phyloP scores from a whole-genome alignment of 2,329 filamentous ascomycete species.

The Arthrobotrys iridis region DNA sequence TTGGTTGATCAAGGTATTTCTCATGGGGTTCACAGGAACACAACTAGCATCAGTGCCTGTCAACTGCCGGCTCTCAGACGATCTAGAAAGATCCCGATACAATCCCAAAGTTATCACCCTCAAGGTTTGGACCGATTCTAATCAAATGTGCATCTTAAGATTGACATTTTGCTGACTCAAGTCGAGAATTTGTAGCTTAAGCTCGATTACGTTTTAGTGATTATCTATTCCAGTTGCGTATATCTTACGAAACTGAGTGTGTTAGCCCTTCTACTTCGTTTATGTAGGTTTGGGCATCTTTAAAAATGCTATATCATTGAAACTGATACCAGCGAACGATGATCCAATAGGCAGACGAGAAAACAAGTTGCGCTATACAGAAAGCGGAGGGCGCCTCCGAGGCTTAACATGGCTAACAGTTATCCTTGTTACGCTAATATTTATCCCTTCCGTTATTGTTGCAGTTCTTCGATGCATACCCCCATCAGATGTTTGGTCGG shows the following conservation, averaged over 20 bases:
- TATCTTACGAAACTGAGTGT: conserved; percentile 49
- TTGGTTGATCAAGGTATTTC: neutral
- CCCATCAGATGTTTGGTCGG: neutral
- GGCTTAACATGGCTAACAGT: conserved; percentile 32
- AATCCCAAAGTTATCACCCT: neutral
- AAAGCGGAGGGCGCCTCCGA: conserved; percentile 32
- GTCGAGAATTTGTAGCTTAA: neutral
- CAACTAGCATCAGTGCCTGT: conserved; percentile 17
- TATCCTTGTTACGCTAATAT: conserved; percentile 29
- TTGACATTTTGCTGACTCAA: neutral
- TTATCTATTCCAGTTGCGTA: conserved; percentile 38
- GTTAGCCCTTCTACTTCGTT: conserved; percentile 31
- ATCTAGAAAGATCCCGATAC: neutral
- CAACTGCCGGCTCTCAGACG: neutral
- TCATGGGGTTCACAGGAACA: conserved; percentile 25
- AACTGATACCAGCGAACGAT: neutral
- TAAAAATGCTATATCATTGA: no score
- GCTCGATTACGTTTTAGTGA: conserved; percentile 32
- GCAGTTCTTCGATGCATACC: conserved; percentile 29
- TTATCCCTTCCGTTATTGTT: conserved; percentile 29
- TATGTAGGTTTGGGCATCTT: conserved; percentile 47
- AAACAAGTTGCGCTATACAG: conserved; percentile 39
- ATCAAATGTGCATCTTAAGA: neutral
- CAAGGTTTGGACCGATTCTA: neutral
- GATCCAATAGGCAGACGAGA: conserved; percentile 23